A percentile compares a stretch with the other conserved stretches of the same genome.
Conservation (phyloP, 495 filamentous ascomycete genomes). For the Penicillium cosmopolitanum region DNA sequence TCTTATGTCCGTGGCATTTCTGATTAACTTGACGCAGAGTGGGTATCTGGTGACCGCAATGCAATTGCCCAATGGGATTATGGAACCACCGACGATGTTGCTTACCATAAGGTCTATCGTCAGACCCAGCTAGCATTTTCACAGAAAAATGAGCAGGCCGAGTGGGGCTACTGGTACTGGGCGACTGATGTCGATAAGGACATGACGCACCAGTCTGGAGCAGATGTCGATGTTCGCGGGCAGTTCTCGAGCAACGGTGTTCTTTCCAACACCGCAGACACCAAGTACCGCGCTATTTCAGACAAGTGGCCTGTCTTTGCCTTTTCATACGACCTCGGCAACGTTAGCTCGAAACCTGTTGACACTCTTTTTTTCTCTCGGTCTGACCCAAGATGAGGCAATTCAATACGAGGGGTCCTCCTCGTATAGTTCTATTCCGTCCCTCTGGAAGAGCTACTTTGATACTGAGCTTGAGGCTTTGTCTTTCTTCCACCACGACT, state of each 20-base stretch:
- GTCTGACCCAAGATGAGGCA: slow-evolving; percentile 55
- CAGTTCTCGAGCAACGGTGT: slow-evolving; percentile 48
- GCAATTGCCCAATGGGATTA: slow-evolving; percentile 58
- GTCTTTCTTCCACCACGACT: slow-evolving; percentile 61
- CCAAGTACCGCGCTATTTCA: slow-evolving; percentile 56
- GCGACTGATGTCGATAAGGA: slow-evolving; percentile 44
- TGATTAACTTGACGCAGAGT: slow-evolving; percentile 49
- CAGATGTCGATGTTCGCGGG: slow-evolving; percentile 50
- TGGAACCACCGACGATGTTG: slow-evolving; percentile 46
- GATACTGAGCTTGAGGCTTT: slow-evolving; percentile 50
- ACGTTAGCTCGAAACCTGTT: slow-evolving; percentile 36
- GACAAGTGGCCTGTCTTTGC: slow-evolving; percentile 58
- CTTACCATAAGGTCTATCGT: slow-evolving; percentile 59
- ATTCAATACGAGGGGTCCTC: slow-evolving; percentile 54
- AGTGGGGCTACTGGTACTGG: slow-evolving; percentile 66
- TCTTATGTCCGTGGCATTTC: background rate
- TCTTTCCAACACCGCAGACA: slow-evolving; percentile 50
- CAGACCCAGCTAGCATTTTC: slow-evolving; percentile 57
- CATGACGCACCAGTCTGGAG: slow-evolving; percentile 55
- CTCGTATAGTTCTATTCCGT: slow-evolving; percentile 40
- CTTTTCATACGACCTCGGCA: slow-evolving; percentile 56
- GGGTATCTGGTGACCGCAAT: slow-evolving; percentile 57
- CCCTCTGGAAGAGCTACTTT: slow-evolving; percentile 61
- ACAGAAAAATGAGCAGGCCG: slow-evolving; percentile 54
- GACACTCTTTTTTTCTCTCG: slow-evolving; percentile 58